A percentile compares a stretch with the other conserved stretches of the same genome.
Evolutionary conservation across 805 yeast genomes (phyloP).

Genomic region (Lachancea kluyveri): DNA sequence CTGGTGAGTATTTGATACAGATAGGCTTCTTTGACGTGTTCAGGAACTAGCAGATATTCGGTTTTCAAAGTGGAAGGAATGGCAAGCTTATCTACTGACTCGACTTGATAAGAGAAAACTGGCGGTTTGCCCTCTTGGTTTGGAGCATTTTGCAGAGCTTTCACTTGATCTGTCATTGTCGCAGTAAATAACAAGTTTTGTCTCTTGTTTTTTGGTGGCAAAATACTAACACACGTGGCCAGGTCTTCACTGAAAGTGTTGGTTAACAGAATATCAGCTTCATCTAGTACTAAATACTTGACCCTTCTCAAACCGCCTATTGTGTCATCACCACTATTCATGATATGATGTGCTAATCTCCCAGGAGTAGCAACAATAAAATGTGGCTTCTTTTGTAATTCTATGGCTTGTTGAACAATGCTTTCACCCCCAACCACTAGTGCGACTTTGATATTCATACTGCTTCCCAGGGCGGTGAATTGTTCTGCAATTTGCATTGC

Average conservation of each 20-base stretch:
- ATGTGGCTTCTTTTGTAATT: slow-evolving; percentile 80
- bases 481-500: slow-evolving; percentile 98
- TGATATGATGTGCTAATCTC: slow-evolving; percentile 84
- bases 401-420: slow-evolving; percentile 81
- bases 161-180: slow-evolving; percentile 88
- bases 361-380: slow-evolving; percentile 97
- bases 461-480: slow-evolving; percentile 85
- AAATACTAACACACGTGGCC: slow-evolving; percentile 57
- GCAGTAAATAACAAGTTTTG: slow-evolving; percentile 94
- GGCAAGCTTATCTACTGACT: slow-evolving; percentile 65
- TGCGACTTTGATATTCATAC: slow-evolving; percentile 75
- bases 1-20: slow-evolving; percentile 60
- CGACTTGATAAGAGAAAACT: slow-evolving; percentile 67
- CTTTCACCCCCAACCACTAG: slow-evolving; percentile 95
- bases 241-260: slow-evolving; percentile 79
- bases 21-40: slow-evolving; percentile 86
- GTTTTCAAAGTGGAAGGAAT: slow-evolving; percentile 69
- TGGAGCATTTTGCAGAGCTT: slow-evolving; percentile 64
- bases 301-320: slow-evolving; percentile 70
- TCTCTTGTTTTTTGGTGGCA: slow-evolving; percentile 67
- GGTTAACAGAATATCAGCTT: slow-evolving; percentile 88
- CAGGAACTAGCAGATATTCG: slow-evolving; percentile 71
- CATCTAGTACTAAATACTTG: slow-evolving; percentile 83
- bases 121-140: slow-evolving; percentile 48
- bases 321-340: slow-evolving; percentile 85